Evolutionary conservation across 306 rosid genomes (phyloP).

Genomic region (Sphenostylis stenocarpa): DNA sequence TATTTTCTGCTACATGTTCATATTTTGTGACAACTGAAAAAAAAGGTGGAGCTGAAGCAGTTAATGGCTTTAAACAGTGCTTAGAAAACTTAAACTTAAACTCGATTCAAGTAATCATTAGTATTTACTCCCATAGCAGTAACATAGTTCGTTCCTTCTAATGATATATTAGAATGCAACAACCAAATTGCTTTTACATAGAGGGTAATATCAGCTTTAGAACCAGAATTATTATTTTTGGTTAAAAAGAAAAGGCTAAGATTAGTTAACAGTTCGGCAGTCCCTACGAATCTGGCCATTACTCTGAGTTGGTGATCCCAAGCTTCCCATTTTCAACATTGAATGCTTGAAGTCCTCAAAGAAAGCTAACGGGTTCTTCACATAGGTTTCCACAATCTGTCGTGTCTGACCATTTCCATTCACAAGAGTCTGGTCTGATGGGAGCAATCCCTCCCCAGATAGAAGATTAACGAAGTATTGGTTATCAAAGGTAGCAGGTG

Average conservation of each 20-base stretch:
- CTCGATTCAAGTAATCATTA: constrained; percentile 6
- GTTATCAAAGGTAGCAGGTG: constrained; percentile 82
- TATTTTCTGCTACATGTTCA: neutral
- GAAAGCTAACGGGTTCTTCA: constrained; percentile 46
- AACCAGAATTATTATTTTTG: neutral
- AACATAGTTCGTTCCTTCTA: neutral
- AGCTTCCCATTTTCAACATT: constrained; percentile 73
- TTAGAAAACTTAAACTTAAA: neutral
- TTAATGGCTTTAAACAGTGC: neutral
- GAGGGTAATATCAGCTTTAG: neutral
- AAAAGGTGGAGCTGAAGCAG: neutral
- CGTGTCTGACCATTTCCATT: constrained; percentile 53
- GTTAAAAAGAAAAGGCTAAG: neutral
- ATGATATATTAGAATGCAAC: neutral
- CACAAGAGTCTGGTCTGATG: constrained; percentile 63
- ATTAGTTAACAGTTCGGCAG: constrained; percentile 48
- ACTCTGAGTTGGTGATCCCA: constrained; percentile 40
- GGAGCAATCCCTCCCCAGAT: constrained; percentile 76
- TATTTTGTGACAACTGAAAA: neutral
- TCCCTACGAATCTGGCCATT: constrained; percentile 59
- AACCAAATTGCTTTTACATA: neutral
- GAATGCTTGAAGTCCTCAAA: constrained; percentile 67
- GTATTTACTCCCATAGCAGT: neutral
- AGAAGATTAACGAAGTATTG: constrained; percentile 76
- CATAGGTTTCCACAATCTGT: constrained; percentile 60